Evolutionary conservation across 257 asterid genomes (phyloP).

Genomic region (Echites panduratus): DNA sequence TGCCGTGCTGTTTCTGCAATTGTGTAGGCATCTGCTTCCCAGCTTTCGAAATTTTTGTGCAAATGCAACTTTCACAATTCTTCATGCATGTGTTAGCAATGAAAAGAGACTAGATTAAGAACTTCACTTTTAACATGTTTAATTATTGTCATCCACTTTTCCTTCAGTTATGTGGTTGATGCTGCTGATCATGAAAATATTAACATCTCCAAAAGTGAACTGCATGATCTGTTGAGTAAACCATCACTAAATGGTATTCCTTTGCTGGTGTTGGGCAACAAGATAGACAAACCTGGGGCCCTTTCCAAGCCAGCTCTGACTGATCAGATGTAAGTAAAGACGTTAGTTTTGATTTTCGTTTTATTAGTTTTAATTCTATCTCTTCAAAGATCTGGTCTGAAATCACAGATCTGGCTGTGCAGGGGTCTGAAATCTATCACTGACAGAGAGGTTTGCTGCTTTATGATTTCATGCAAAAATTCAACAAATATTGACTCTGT

Average conservation of each 20-base stretch:
- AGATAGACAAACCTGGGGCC: constrained; percentile 75
- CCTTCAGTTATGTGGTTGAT: constrained; percentile 87
- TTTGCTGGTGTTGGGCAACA: constrained; percentile 86
- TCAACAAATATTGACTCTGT: constrained; percentile 92
- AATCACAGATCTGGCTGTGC: constrained; percentile 18
- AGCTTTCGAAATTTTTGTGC: neutral
- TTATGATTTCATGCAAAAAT: constrained; percentile 96
- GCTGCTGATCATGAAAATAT: constrained; percentile 92
- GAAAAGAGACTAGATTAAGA: constrained; percentile 4
- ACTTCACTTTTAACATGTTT: constrained; percentile 5
- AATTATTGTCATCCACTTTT: constrained; percentile 11
- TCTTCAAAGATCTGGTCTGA: neutral
- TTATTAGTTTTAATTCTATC: neutral
- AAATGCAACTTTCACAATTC: neutral
- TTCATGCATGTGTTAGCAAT: constrained; percentile 4
- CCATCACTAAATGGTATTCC: constrained; percentile 88
- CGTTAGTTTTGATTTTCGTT: neutral
- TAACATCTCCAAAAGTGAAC: constrained; percentile 69
- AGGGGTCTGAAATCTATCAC: constrained; percentile 81
- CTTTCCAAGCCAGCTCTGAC: constrained; percentile 77
- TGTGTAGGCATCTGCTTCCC: constrained; percentile 50
- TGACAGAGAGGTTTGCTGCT: constrained; percentile 97
- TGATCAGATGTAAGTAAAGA: constrained; percentile 67
- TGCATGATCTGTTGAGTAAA: constrained; percentile 87
- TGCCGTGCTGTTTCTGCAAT: constrained; percentile 99